Conservation (phyloP, 2,329 filamentous ascomycete genomes). For the Rutstroemia sp. region DNA sequence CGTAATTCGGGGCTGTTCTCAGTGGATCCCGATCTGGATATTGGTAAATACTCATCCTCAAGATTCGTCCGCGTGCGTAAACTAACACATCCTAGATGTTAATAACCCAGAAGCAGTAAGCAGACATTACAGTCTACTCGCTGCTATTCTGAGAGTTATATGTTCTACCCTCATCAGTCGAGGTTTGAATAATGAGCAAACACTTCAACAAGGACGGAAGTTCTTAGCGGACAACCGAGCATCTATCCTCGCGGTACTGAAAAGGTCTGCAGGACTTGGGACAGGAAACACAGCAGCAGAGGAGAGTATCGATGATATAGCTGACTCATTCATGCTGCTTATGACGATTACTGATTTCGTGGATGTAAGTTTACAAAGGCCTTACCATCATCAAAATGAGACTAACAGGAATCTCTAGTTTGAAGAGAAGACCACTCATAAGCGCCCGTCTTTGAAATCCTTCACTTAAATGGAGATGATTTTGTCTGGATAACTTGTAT, state of each 20-base stretch:
- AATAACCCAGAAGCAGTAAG: conserved; percentile 21
- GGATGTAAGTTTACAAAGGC: conserved; percentile 53
- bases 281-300: conserved; percentile 39
- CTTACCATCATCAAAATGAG: neutral
- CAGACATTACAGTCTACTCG: conserved; percentile 64
- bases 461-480: conserved; percentile 18
- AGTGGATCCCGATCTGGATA: conserved; percentile 86
- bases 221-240: conserved; percentile 80
- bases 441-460: conserved; percentile 17
- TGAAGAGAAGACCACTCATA: conserved; percentile 31
- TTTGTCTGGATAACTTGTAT: conserved; percentile 5
- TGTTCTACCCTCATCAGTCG: conserved; percentile 74
- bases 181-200: conserved; percentile 70
- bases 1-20: conserved; percentile 79
- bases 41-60: conserved; percentile 39
- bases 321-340: conserved; percentile 77
- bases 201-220: conserved; percentile 63
- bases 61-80: conserved; percentile 6
- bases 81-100: conserved; percentile 22
- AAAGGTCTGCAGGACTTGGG: conserved; percentile 76
- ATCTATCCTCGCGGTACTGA: conserved; percentile 82
- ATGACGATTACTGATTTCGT: conserved; percentile 78
- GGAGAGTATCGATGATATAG: conserved; percentile 64
- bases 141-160: conserved; percentile 73
- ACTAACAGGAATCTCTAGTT: conserved; percentile 28